Conservation (phyloP, 1,284 basidiomycete genomes). For the Ceratobasidium sp. region DNA sequence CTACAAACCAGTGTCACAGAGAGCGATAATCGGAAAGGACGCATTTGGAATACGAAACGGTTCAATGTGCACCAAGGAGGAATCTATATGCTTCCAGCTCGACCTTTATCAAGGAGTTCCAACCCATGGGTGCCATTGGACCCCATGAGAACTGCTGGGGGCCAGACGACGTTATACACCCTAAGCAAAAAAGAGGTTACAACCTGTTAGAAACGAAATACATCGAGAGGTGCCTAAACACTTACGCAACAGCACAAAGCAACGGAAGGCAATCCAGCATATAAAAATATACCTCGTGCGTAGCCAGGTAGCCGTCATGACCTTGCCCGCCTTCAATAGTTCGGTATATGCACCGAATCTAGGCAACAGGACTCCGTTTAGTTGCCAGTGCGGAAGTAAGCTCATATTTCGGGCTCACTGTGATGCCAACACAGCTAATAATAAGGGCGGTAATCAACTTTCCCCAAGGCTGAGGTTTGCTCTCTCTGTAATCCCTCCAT, state of each 20-base stretch:
- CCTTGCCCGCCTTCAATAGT: conserved; percentile 18
- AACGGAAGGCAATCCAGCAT: conserved; percentile 17
- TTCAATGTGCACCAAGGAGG: no score
- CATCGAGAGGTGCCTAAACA: background rate
- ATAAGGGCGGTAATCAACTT: background rate
- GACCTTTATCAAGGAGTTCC: no score
- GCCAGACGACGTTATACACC: no score
- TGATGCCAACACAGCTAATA: conserved; percentile 16
- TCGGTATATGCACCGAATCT: conserved; percentile 19
- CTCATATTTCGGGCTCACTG: background rate
- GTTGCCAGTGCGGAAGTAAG: no score
- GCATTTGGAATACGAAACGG: no score
- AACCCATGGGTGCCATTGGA: no score
- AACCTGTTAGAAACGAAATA: no score
- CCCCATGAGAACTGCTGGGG: no score
- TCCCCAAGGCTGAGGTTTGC: background rate
- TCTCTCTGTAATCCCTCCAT: background rate
- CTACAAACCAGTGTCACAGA: no score
- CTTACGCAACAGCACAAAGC: conserved; percentile 4
- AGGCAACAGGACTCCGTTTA: background rate
- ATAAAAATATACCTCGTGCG: conserved; percentile 17
- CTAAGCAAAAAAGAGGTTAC: no score
- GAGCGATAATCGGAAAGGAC: no score
- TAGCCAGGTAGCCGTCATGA: background rate
- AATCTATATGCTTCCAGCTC: no score